Evolutionary conservation across 345 rosid genomes (phyloP).

Genomic region (Lagerstroemia speciosa): DNA sequence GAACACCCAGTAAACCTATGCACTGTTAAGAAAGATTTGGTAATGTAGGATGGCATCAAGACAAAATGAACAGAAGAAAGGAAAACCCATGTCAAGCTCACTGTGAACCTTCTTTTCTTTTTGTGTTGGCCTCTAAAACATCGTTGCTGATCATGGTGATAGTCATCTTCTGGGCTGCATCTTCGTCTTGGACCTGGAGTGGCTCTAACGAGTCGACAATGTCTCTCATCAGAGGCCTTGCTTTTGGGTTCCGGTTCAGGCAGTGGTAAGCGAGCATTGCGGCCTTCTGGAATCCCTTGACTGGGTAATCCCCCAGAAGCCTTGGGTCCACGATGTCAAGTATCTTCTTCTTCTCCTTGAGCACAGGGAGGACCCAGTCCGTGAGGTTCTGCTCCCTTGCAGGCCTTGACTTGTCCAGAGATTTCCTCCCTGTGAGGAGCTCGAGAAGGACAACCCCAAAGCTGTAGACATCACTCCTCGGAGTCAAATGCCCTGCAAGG

Average conservation of each 20-base stretch:
- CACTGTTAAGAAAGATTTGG: not conserved
- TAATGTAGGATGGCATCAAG: not conserved
- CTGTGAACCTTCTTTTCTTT: constrained; percentile 21
- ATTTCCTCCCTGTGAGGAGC: constrained; percentile 76
- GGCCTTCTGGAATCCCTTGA: constrained; percentile 73
- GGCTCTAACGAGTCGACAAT: constrained; percentile 94
- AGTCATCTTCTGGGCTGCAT: constrained; percentile 25
- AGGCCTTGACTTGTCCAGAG: constrained; percentile 76
- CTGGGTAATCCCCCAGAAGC: constrained; percentile 62
- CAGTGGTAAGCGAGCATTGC: constrained; percentile 97
- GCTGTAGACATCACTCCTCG: constrained; percentile 86
- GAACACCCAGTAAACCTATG: constrained; percentile 11
- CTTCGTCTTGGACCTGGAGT: constrained; percentile 48
- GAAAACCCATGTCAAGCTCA: constrained; percentile 11
- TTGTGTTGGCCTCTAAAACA: constrained; percentile 29
- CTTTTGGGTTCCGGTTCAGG: constrained; percentile 85
- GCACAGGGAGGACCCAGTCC: constrained; percentile 85
- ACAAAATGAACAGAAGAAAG: constrained; percentile 9
- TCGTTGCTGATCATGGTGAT: constrained; percentile 36
- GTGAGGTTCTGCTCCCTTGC: constrained; percentile 77
- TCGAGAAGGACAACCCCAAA: constrained; percentile 75
- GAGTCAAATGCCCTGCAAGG: constrained; percentile 68
- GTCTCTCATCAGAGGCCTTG: constrained; percentile 96
- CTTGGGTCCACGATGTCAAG: constrained; percentile 67
- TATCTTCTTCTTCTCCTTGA: constrained; percentile 85